These are phyloP conservation scores for Cymbidium sinense DNA, from an alignment of 106 monocot species.

Conservation along the genomic window DNA sequence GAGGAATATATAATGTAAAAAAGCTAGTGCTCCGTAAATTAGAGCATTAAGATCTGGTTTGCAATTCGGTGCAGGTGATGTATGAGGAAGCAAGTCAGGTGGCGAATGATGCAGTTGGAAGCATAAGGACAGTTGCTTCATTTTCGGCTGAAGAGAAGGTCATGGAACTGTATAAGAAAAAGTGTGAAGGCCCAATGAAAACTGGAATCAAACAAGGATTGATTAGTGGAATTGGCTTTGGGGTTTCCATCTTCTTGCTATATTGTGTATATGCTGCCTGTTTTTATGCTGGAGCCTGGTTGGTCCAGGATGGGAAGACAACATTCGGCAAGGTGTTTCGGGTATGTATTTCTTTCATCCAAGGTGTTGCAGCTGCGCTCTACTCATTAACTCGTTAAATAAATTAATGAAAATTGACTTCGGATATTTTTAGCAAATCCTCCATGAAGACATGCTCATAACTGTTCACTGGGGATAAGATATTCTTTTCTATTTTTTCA, in stretches of 20 bases:
- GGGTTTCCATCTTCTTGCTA: conserved; percentile 26
- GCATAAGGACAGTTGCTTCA: conserved; percentile 29
- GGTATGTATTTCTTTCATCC: conserved; percentile 16
- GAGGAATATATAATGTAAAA: too few relatives aligned
- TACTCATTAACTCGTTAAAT: not conserved
- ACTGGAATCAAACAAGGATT: conserved; percentile 24
- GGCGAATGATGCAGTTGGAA: conserved; percentile 37
- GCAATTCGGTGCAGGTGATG: conserved; percentile 15
- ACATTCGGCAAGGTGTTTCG: not conserved
- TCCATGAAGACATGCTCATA: too few relatives aligned
- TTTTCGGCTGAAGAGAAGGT: conserved; percentile 44
- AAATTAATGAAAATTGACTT: too few relatives aligned
- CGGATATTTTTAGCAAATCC: too few relatives aligned
- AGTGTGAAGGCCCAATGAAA: conserved; percentile 35
- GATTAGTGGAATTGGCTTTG: conserved; percentile 33
- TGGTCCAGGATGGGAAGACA: not conserved
- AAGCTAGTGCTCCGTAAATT: not conserved
- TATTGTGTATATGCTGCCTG: conserved; percentile 20
- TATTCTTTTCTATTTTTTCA: too few relatives aligned
- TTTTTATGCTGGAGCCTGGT: conserved; percentile 25
- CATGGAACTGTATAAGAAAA: conserved; percentile 29
- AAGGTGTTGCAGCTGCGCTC: conserved; percentile 16
- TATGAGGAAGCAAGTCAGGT: conserved; percentile 34
- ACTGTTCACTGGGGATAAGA: too few relatives aligned
- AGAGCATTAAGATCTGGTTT: not conserved